A percentile compares a stretch with the other conserved stretches of the same genome.
These are phyloP conservation scores for Russula earlei DNA, from an alignment of 768 basidiomycete species.

Conservation along the genomic window DNA sequence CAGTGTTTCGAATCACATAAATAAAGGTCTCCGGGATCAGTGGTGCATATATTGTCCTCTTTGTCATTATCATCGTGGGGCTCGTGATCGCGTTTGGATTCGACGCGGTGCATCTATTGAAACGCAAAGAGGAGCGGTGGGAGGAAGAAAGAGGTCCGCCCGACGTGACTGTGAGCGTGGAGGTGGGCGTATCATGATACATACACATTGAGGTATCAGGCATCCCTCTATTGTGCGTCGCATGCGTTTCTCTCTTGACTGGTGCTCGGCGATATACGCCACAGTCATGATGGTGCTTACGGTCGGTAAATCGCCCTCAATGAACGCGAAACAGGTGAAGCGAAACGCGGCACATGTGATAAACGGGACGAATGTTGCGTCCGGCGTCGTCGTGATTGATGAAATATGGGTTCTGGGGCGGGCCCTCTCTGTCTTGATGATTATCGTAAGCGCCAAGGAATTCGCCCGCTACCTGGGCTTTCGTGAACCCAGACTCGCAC, in stretches of 20 bases:
- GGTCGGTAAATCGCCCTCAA: background rate
- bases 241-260: background rate
- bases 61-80: background rate
- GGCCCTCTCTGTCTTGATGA: conserved; percentile 12
- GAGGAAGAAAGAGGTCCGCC: background rate
- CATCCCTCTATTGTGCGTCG: conserved; percentile 2
- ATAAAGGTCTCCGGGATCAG: conserved; percentile 12
- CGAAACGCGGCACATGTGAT: background rate
- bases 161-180: too few relatives aligned
- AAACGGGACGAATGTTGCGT: background rate
- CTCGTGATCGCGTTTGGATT: background rate
- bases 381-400: background rate
- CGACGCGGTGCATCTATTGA: background rate
- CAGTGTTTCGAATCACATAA: too few relatives aligned
- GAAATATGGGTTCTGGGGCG: conserved; percentile 11
- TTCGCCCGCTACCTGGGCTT: background rate
- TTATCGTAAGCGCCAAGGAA: conserved; percentile 7
- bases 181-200: background rate
- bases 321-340: background rate
- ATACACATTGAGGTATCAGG: background rate
- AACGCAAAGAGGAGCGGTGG: too few relatives aligned
- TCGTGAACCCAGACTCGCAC: background rate
- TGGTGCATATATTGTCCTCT: background rate
- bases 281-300: conserved; percentile 10
- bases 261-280: conserved; percentile 2